These are phyloP conservation scores for Mucor circinelloides DNA, from an alignment of 371 early-diverging fungal species.

Conservation along the genomic window DNA sequence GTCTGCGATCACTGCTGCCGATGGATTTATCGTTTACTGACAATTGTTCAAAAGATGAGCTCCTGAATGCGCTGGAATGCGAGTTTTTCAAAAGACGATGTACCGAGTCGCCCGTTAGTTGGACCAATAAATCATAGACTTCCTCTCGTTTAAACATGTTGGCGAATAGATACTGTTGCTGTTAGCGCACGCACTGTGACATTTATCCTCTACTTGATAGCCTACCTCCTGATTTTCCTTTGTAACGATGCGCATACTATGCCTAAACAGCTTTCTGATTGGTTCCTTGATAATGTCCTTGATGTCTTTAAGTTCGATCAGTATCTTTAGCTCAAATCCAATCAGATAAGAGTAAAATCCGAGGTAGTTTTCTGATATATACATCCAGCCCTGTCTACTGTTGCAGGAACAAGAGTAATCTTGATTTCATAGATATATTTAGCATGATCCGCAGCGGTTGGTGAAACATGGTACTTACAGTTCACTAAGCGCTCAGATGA, in stretches of 20 bases:
- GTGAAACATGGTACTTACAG: slow-evolving; percentile 48
- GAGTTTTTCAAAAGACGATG: slow-evolving; percentile 83
- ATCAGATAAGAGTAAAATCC: slow-evolving; percentile 92
- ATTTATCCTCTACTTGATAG: background rate
- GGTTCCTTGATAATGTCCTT: slow-evolving; percentile 75
- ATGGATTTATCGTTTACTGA: slow-evolving; percentile 9
- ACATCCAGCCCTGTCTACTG: slow-evolving; percentile 92
- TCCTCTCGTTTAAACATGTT: slow-evolving; percentile 94
- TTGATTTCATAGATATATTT: slow-evolving; percentile 62
- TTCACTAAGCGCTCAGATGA: slow-evolving; percentile 87
- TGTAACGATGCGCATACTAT: slow-evolving; percentile 19
- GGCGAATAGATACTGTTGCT: slow-evolving; percentile 76
- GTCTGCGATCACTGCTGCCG: slow-evolving; percentile 51
- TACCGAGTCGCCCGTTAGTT: slow-evolving; percentile 84
- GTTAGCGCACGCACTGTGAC: background rate
- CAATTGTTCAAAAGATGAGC: slow-evolving; percentile 22
- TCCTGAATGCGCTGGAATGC: slow-evolving; percentile 55
- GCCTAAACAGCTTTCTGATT: slow-evolving; percentile 21
- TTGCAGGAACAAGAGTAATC: slow-evolving; percentile 87
- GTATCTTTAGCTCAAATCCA: slow-evolving; percentile 84
- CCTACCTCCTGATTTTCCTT: slow-evolving; percentile 75
- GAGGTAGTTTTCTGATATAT: slow-evolving; percentile 82
- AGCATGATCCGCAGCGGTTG: background rate
- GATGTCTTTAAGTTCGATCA: slow-evolving; percentile 84
- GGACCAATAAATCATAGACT: slow-evolving; percentile 84